Conservation (phyloP, 1,284 basidiomycete species). For the Agaricales sp. region DNA sequence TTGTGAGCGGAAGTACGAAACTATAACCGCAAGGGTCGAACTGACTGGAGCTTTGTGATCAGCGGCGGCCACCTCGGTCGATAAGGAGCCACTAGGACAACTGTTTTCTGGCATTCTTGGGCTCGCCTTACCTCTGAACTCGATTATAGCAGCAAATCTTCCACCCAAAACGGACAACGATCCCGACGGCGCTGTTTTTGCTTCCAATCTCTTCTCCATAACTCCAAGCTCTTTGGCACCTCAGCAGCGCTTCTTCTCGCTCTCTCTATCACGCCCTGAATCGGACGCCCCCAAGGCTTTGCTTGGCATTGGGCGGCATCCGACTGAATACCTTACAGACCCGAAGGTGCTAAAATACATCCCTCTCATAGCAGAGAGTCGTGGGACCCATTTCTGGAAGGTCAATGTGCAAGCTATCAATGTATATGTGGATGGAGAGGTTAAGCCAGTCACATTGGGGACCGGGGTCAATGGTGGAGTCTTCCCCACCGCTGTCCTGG, state of each 20-base stretch:
- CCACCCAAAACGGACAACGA: slow-evolving; percentile 33
- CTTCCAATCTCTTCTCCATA: slow-evolving; percentile 58
- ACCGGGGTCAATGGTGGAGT: slow-evolving; percentile 20
- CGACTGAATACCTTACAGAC: slow-evolving; percentile 36
- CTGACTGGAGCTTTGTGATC: slow-evolving; percentile 23
- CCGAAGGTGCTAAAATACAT: slow-evolving; percentile 45
- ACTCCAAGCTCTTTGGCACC: slow-evolving; percentile 41
- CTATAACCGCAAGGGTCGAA: no score
- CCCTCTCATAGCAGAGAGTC: slow-evolving; percentile 24
- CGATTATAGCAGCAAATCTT: slow-evolving; percentile 40
- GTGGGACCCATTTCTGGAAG: slow-evolving; percentile 50
- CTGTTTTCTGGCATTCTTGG: slow-evolving; percentile 58
- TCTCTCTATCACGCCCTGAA: slow-evolving; percentile 59
- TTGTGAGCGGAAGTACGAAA: no score
- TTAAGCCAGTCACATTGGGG: slow-evolving; percentile 24
- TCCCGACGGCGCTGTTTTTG: slow-evolving; percentile 51
- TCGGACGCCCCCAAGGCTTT: slow-evolving; percentile 41
- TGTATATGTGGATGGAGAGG: slow-evolving; percentile 42
- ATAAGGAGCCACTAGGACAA: slow-evolving; percentile 40
- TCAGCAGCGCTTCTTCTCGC: slow-evolving; percentile 48
- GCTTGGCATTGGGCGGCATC: slow-evolving; percentile 60
- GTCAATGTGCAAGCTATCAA: slow-evolving; percentile 41
- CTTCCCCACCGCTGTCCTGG: slow-evolving; percentile 53
- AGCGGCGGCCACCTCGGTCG: slow-evolving; percentile 40
- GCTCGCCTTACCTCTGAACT: slow-evolving; percentile 60